Conservation (phyloP, 441 rosid species). For the Adansonia madagascariensis region DNA sequence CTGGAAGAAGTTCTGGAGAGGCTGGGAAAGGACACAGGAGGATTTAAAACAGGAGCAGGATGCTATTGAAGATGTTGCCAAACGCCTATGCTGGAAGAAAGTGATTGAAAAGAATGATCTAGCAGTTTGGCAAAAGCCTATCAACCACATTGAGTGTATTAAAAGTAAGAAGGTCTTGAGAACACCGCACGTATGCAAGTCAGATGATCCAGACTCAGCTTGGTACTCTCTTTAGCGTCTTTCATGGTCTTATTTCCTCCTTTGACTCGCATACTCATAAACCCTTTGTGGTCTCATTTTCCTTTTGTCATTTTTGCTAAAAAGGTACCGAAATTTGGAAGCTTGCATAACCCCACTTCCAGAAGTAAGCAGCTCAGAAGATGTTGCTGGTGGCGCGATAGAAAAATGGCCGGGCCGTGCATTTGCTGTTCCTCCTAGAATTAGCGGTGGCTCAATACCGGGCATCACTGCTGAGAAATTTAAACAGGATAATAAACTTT, state of each 20-base stretch:
- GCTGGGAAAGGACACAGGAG: conserved; percentile 84
- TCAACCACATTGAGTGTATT: conserved; percentile 73
- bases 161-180: conserved; percentile 52
- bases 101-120: conserved; percentile 74
- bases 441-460: conserved; percentile 59
- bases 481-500: conserved; percentile 63
- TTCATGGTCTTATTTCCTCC: conserved; percentile 8
- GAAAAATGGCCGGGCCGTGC: conserved; percentile 89
- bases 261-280: not conserved
- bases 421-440: conserved; percentile 76
- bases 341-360: conserved; percentile 82
- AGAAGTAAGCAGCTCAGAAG: conserved; percentile 67
- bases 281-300: not conserved
- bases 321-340: conserved; percentile 80
- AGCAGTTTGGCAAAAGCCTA: conserved; percentile 76
- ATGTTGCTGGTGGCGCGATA: conserved; percentile 81
- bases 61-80: conserved; percentile 74
- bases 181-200: conserved; percentile 72
- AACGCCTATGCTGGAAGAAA: conserved; percentile 87
- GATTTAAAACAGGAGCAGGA: conserved; percentile 87
- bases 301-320: conserved; percentile 10
- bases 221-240: conserved; percentile 54
- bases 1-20: conserved; percentile 91
- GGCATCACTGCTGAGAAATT: conserved; percentile 65
- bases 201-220: conserved; percentile 66